A percentile compares a stretch with the other conserved stretches of the same genome.
These are phyloP conservation scores for Lanmaoa rubissima DNA, from an alignment of 768 basidiomycete species.

Conservation along the genomic window DNA sequence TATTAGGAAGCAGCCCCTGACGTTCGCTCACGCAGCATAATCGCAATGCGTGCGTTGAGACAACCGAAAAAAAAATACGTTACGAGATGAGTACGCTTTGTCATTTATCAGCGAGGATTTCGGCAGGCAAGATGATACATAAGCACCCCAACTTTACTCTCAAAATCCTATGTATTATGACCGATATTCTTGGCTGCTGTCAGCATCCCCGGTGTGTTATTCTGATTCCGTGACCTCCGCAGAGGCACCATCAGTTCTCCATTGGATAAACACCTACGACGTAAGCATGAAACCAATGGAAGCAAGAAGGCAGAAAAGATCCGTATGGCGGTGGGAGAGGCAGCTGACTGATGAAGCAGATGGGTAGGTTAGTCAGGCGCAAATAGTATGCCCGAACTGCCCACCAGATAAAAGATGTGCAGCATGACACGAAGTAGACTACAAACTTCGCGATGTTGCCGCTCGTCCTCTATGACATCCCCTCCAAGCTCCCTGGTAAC, in stretches of 20 bases:
- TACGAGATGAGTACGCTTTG: too few relatives aligned
- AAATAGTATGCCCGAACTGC: neutral
- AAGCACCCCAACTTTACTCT: too few relatives aligned
- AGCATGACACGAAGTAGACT: neutral
- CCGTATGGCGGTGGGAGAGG: neutral
- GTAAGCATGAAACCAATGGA: neutral
- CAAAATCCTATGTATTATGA: neutral
- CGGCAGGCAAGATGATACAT: too few relatives aligned
- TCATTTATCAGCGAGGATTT: too few relatives aligned
- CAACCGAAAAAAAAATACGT: too few relatives aligned
- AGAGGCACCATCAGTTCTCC: neutral
- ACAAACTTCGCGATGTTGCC: conserved; percentile 18
- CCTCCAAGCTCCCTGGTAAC: conserved; percentile 30
- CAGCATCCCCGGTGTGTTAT: neutral
- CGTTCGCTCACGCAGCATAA: too few relatives aligned
- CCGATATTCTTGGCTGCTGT: neutral
- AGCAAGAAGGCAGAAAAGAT: neutral
- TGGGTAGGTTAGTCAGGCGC: neutral
- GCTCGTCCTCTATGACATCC: conserved; percentile 38
- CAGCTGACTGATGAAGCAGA: conserved; percentile 5
- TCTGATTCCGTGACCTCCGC: neutral
- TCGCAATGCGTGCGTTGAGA: too few relatives aligned
- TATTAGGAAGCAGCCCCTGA: conserved; percentile 1
- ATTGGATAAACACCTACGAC: neutral
- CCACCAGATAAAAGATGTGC: conserved; percentile 1